Evolutionary conservation across 2,329 filamentous ascomycete species (phyloP), one percentile per base, ranked within the genome.

Genomic region (Alternaria brassicae): DNA sequence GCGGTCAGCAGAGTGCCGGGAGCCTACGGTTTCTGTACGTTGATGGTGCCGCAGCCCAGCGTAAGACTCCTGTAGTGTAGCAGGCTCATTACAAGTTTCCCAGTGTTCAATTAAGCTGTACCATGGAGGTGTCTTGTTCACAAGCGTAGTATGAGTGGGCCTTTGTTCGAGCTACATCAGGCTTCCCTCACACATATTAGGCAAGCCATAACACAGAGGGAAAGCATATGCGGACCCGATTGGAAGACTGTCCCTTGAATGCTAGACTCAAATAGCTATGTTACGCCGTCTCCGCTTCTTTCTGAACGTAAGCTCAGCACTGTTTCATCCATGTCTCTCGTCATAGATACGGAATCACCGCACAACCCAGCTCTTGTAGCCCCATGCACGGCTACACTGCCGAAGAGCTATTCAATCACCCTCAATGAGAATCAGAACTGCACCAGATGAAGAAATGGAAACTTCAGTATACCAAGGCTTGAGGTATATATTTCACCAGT

Each of bases 81-180:
- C 40, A 68, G 71, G 25, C 39, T 74, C 54, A 60, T 67, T 21
- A 71, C 65, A 8, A 67, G 65, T n/a, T 69, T 73, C 37, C 70
- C 70, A 17, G 56, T 69, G 17, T 65, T 61, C 34, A 70, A 62
- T 17, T 66, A 67, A 28, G 64, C 63, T 13, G 54, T 63, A 28
- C 65, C 67, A 13, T 55, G 61, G 49, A 61, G 61, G 28, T 56
- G 60, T 45, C 56, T 65, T 37, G 62, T 66, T 9, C 66, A 67
- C 23, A 44, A 49, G 42, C 71, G 71, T 13, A 72, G 68, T 39
- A 66, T 70, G 55, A 72, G 67, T 54, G 72, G 74, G 17, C 69
- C 68, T 3, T 63, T 62, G 27, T 61, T 74, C 21, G 54, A 68
- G 12, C 61, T 62, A 13, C 68, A 70, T 32, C 53, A 62, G 6